Conservation (phyloP, 2,329 filamentous ascomycete genomes). For the Torrubiellomyces zombiae region DNA sequence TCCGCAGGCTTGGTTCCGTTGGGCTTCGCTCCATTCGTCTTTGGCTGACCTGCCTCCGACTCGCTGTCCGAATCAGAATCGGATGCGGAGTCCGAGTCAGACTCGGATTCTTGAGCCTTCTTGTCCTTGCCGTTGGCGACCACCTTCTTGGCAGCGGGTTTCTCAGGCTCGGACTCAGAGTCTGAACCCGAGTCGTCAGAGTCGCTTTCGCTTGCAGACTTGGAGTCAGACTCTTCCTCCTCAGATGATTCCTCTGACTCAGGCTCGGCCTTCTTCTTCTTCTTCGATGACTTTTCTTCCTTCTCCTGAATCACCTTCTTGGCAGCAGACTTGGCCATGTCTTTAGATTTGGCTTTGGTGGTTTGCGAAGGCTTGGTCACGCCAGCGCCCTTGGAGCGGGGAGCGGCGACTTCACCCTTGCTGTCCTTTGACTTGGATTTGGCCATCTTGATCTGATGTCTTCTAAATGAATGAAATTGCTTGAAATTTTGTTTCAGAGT, state of each 20-base stretch:
- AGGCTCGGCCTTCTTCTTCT: conserved; percentile 31
- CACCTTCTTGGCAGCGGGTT: conserved; percentile 11
- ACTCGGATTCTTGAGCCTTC: conserved; percentile 12
- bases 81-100: conserved; percentile 16
- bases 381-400: conserved; percentile 42
- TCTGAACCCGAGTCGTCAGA: conserved; percentile 9
- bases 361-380: conserved; percentile 52
- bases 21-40: conserved; percentile 5
- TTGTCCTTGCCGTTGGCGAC: conserved; percentile 11
- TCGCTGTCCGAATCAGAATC: conserved; percentile 23
- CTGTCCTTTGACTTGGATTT: conserved; percentile 44
- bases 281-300: conserved; percentile 32
- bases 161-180: conserved; percentile 17
- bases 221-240: conserved; percentile 16
- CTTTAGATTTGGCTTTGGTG: conserved; percentile 50
- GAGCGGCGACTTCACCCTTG: conserved; percentile 35
- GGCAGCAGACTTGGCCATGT: conserved; percentile 42
- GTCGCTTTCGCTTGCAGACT: conserved; percentile 17
- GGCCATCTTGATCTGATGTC: conserved; percentile 42
- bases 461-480: neutral
- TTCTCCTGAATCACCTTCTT: conserved; percentile 29
- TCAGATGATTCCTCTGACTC: conserved; percentile 24
- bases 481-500: neutral
- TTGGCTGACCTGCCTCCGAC: conserved; percentile 14
- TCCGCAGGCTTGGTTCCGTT: conserved; percentile 17